Conservation (phyloP, 345 rosid genomes). For the Erysimum cheiranthoides region DNA sequence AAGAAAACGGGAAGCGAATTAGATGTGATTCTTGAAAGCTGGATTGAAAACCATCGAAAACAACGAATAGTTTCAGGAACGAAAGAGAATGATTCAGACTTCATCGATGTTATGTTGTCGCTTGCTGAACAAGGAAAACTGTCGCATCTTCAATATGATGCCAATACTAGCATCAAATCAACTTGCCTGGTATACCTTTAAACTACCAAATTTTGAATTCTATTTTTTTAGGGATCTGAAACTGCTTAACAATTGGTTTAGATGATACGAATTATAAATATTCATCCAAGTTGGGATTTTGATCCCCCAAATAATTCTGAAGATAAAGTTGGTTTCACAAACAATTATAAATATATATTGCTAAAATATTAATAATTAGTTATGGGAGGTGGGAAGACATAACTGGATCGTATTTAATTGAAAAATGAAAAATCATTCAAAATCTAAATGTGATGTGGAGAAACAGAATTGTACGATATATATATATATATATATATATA, state of each 20-base stretch:
- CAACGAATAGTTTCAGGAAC: constrained; percentile 30
- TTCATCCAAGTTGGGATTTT: background rate
- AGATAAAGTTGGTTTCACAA: background rate
- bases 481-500: too few species aligned
- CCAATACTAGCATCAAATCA: constrained; percentile 54
- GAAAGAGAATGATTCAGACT: constrained; percentile 36
- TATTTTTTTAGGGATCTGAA: background rate
- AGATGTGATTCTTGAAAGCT: constrained; percentile 49
- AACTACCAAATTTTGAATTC: background rate
- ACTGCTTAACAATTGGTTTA: background rate
- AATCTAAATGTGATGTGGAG: background rate
- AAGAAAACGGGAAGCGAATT: constrained; percentile 56
- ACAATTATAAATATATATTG: too few species aligned
- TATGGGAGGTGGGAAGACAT: background rate
- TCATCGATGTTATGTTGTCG: constrained; percentile 62
- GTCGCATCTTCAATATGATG: constrained; percentile 52
- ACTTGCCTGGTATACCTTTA: constrained; percentile 58
- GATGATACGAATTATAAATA: background rate
- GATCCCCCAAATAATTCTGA: background rate
- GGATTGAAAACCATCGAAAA: constrained; percentile 51
- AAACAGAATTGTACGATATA: background rate
- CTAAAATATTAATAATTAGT: too few species aligned
- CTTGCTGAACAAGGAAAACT: constrained; percentile 50
- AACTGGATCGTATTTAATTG: background rate
- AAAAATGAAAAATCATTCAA: background rate